A percentile compares a stretch with the other conserved stretches of the same genome.
These are phyloP conservation scores for Fusarium sp. DNA, from an alignment of 2,329 filamentous ascomycete genomes.

Conservation along the genomic window DNA sequence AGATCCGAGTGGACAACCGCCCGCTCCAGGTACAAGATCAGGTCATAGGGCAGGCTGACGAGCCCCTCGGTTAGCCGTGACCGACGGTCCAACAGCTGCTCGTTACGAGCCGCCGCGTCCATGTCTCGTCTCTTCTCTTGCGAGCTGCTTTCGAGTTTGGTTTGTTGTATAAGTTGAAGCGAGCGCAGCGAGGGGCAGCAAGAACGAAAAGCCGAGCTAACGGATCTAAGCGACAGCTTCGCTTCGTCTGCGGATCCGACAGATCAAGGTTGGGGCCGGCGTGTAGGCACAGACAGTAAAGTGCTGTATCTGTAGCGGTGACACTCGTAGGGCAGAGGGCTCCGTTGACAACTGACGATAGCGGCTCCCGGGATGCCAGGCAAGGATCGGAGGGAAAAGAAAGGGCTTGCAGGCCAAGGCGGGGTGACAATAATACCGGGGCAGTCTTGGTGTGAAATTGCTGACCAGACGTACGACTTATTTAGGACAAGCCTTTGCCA, in stretches of 20 bases:
- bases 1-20: constrained; percentile 78
- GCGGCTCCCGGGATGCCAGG: constrained; percentile 10
- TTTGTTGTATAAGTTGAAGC: constrained; percentile 16
- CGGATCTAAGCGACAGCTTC: constrained; percentile 19
- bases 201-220: constrained; percentile 22
- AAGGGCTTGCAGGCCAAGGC: not conserved
- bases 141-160: not conserved
- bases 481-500: not conserved
- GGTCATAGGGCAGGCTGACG: constrained; percentile 66
- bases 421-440: not conserved
- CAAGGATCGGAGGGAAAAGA: constrained; percentile 17
- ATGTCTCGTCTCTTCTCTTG: constrained; percentile 24
- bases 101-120: constrained; percentile 54
- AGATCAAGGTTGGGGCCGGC: constrained; percentile 19
- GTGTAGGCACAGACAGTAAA: not conserved
- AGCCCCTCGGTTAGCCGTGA: constrained; percentile 68
- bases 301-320: constrained; percentile 2
- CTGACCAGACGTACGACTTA: not conserved
- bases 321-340: constrained; percentile 5
- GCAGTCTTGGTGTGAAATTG: not conserved
- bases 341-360: constrained; percentile 20
- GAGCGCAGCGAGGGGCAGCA: not conserved
- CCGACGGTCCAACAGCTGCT: constrained; percentile 65
- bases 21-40: constrained; percentile 75
- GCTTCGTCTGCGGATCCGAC: constrained; percentile 12